Percentiles rank a stretch among this genome's conserved stretches.
Evolutionary conservation across 768 basidiomycete species (phyloP).

Genomic region (Kwoniella heveanensis): DNA sequence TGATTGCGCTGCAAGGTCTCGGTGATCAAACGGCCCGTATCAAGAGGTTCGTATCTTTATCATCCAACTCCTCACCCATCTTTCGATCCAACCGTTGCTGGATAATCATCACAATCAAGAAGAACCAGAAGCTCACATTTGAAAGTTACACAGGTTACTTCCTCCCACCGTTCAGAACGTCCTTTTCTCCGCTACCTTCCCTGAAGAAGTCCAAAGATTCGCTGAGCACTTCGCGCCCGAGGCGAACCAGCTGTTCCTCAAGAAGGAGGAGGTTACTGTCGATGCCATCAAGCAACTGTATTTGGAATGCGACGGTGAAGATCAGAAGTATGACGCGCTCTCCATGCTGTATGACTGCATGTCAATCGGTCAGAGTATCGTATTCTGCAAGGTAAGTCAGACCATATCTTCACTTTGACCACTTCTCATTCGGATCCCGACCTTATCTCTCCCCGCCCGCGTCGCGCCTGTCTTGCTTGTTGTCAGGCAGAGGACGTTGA

Average conservation of each 20-base stretch:
- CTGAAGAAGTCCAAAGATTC: slow-evolving; percentile 86
- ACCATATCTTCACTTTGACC: too few species aligned
- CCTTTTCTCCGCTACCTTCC: slow-evolving; percentile 98
- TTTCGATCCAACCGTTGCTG: too few species aligned
- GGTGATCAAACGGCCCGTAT: slow-evolving; percentile 91
- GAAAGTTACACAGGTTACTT: slow-evolving; percentile 60
- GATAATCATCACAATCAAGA: slow-evolving; percentile 1
- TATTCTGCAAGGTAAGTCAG: slow-evolving; percentile 89
- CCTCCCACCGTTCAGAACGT: slow-evolving; percentile 69
- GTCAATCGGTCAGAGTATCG: slow-evolving; percentile 97
- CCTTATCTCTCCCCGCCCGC: too few species aligned
- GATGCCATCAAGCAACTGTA: slow-evolving; percentile 96
- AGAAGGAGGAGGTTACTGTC: slow-evolving; percentile 89
- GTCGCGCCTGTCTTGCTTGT: too few species aligned
- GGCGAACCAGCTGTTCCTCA: slow-evolving; percentile 94
- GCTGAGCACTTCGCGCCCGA: slow-evolving; percentile 88
- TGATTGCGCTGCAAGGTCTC: slow-evolving; percentile 85
- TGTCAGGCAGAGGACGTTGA: too few species aligned
- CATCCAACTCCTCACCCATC: too few species aligned
- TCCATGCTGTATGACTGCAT: slow-evolving; percentile 84
- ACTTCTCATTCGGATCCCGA: too few species aligned
- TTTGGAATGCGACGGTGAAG: slow-evolving; percentile 89
- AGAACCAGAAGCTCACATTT: background rate
- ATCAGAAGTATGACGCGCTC: slow-evolving; percentile 93
- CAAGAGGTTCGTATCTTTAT: slow-evolving; percentile 71